phyloP scores from a whole-genome alignment of 768 basidiomycete species.

The Zangia roseola region DNA sequence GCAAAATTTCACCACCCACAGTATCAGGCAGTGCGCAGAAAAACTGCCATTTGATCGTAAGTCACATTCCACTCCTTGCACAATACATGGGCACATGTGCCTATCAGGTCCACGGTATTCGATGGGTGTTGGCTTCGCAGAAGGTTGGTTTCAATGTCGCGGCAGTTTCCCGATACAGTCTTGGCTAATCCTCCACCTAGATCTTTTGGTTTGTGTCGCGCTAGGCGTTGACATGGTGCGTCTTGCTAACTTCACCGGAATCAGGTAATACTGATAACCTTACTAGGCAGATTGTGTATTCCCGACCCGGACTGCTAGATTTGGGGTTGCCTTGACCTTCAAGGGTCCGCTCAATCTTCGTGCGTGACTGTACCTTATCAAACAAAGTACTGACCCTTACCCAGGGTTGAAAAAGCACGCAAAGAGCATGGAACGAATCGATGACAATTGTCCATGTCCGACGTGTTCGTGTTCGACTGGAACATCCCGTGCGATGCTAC shows the following conservation, averaged over 20 bases:
- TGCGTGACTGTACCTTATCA: slow-evolving; percentile 25
- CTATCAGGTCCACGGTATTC: slow-evolving; percentile 78
- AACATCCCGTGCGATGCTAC: slow-evolving; percentile 69
- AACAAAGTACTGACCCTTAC: slow-evolving; percentile 8
- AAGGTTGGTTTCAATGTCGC: slow-evolving; percentile 59
- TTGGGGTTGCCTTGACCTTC: slow-evolving; percentile 85
- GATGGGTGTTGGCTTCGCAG: slow-evolving; percentile 92
- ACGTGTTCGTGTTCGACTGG: slow-evolving; percentile 75
- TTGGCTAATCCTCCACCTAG: slow-evolving; percentile 35
- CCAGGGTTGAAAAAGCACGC: slow-evolving; percentile 61
- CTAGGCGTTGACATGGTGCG: slow-evolving; percentile 90
- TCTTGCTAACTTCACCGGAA: neutral
- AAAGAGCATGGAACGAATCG: slow-evolving; percentile 69
- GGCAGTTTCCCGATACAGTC: neutral
- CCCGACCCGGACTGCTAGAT: slow-evolving; percentile 88
- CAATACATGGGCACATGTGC: slow-evolving; percentile 10
- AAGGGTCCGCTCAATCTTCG: slow-evolving; percentile 82
- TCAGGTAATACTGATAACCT: neutral
- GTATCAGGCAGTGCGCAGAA: slow-evolving; percentile 80
- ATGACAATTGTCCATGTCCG: slow-evolving; percentile 80
- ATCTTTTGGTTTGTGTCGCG: slow-evolving; percentile 87
- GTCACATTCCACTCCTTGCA: slow-evolving; percentile 22
- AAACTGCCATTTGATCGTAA: slow-evolving; percentile 75
- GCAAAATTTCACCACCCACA: slow-evolving; percentile 29
- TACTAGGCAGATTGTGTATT: slow-evolving; percentile 88